These are phyloP conservation scores for Ceriops zippeliana DNA, from an alignment of 345 rosid species.

Conservation along the genomic window DNA sequence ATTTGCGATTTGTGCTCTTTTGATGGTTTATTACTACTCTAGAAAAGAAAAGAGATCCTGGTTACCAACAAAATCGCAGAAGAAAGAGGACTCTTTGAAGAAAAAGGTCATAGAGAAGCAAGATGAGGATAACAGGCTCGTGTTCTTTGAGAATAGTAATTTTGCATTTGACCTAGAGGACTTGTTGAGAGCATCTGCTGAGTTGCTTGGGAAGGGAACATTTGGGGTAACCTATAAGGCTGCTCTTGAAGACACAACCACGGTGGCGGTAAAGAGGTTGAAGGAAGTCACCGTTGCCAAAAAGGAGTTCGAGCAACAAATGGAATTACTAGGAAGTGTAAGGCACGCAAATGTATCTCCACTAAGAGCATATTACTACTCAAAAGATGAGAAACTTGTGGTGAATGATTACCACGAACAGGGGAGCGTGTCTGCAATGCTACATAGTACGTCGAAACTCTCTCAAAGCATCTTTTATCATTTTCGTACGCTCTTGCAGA, in stretches of 20 bases:
- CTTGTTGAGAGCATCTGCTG: constrained; percentile 34
- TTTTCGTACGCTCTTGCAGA: not conserved
- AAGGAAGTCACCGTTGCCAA: constrained; percentile 20
- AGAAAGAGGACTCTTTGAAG: constrained; percentile 16
- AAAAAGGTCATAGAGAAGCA: constrained; percentile 9
- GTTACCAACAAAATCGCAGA: constrained; percentile 13
- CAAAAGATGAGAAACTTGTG: constrained; percentile 33
- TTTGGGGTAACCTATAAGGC: constrained; percentile 32
- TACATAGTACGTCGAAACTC: constrained; percentile 22
- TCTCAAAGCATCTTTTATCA: not conserved
- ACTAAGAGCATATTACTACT: constrained; percentile 28
- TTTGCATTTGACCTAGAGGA: constrained; percentile 38
- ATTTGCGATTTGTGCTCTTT: constrained; percentile 19
- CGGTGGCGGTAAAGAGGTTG: constrained; percentile 33
- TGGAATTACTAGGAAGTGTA: constrained; percentile 22
- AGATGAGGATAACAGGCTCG: constrained; percentile 21
- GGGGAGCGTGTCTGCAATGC: constrained; percentile 26
- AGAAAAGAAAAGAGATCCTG: constrained; percentile 13
- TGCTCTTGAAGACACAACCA: constrained; percentile 30
- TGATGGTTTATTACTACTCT: constrained; percentile 18
- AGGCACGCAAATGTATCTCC: constrained; percentile 25
- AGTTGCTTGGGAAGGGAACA: constrained; percentile 33
- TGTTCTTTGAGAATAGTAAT: constrained; percentile 29
- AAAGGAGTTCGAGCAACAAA: constrained; percentile 29
- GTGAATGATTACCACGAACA: constrained; percentile 24